These are phyloP conservation scores for Cryptococcus hybrid DNA, from an alignment of 1,284 basidiomycete genomes.

Conservation along the genomic window DNA sequence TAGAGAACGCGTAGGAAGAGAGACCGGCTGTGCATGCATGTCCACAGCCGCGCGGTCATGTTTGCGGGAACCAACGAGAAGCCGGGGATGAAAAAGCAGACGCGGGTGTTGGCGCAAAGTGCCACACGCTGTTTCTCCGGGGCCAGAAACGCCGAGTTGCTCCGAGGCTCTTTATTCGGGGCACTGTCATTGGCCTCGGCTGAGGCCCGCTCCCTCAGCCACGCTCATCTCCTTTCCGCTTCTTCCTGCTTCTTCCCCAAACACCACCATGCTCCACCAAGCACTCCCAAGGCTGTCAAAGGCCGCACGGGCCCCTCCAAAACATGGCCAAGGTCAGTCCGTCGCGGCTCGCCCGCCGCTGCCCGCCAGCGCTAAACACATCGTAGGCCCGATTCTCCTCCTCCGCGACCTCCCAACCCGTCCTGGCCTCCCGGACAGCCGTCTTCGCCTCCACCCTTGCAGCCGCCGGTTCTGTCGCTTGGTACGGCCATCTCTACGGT, in stretches of 20 bases:
- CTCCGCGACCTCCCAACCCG: slow-evolving; percentile 24
- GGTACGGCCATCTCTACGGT: slow-evolving; percentile 96
- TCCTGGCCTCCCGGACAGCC: slow-evolving; percentile 66
- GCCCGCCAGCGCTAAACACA: neutral
- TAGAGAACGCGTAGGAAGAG: no score
- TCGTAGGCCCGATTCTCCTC: slow-evolving; percentile 42
- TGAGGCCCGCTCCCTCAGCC: neutral
- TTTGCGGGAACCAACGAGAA: no score
- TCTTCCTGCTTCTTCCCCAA: slow-evolving; percentile 7
- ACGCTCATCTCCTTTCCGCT: neutral
- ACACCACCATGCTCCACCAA: slow-evolving; percentile 38
- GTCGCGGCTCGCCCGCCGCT: neutral
- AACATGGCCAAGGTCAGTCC: slow-evolving; percentile 14
- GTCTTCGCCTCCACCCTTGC: slow-evolving; percentile 73
- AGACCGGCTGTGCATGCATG: no score
- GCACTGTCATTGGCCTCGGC: neutral
- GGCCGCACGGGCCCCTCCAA: slow-evolving; percentile 19
- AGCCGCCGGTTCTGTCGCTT: slow-evolving; percentile 84
- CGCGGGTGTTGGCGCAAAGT: no score
- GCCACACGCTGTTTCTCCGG: no score
- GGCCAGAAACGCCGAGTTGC: neutral
- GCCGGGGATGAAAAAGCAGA: no score
- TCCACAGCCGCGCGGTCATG: no score
- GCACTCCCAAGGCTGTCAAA: slow-evolving; percentile 42
- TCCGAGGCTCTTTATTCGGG: neutral